Evolutionary conservation across 768 basidiomycete genomes (phyloP).

Genomic region (Tricholoma furcatifolium): DNA sequence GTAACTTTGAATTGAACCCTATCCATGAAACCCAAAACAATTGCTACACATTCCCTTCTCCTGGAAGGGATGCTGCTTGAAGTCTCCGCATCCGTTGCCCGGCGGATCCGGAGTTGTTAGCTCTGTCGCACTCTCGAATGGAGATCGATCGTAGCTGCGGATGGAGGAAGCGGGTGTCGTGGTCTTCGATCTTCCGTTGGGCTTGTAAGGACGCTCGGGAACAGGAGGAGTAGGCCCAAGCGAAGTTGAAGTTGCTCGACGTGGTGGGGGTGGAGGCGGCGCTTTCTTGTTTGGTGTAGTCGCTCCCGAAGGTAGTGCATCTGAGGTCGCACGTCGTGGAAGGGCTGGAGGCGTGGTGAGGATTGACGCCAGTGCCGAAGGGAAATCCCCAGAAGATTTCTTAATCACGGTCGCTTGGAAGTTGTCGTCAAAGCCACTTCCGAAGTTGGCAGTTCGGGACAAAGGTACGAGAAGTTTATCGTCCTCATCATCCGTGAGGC

Average conservation of each 20-base stretch:
- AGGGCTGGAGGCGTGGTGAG: conserved; percentile 17
- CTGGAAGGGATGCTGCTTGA: conserved; percentile 70
- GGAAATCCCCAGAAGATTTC: not conserved
- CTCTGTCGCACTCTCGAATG: conserved; percentile 66
- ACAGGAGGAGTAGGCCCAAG: conserved; percentile 41
- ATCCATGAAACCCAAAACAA: conserved; percentile 56
- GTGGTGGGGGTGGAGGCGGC: conserved; percentile 68
- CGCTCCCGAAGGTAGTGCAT: conserved; percentile 12
- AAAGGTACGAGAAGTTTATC: conserved; percentile 27
- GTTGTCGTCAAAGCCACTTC: conserved; percentile 12
- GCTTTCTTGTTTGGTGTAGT: conserved; percentile 38
- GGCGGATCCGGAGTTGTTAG: conserved; percentile 24
- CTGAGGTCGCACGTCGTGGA: conserved; percentile 21
- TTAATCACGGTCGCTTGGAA: conserved; percentile 10
- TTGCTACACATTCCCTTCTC: conserved; percentile 63
- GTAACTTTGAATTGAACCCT: not conserved
- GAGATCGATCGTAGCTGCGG: conserved; percentile 48
- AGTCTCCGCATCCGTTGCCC: conserved; percentile 43
- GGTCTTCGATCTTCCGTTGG: conserved; percentile 17
- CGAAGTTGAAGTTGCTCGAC: conserved; percentile 36
- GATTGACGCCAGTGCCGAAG: not conserved
- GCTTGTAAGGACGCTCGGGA: conserved; percentile 40
- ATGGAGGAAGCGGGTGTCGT: conserved; percentile 35
- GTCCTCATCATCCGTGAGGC: conserved; percentile 43
- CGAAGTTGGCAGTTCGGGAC: conserved; percentile 5